Percentiles rank a stretch among this genome's conserved stretches.
These are phyloP conservation scores for Fusarium dimerum DNA, from an alignment of 2,329 filamentous ascomycete genomes.

Conservation along the genomic window DNA sequence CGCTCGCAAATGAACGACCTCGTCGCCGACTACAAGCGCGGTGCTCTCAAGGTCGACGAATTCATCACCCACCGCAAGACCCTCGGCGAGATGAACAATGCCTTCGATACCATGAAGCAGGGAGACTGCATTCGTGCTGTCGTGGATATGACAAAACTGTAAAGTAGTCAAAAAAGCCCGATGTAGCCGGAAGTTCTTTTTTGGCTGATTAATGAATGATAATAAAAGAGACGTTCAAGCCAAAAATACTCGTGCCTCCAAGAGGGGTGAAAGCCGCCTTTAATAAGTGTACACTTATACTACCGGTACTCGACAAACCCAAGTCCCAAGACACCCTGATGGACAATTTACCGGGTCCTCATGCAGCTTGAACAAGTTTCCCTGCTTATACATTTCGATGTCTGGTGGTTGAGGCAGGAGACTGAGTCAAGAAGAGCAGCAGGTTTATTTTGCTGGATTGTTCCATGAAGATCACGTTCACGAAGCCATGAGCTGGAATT, in stretches of 20 bases:
- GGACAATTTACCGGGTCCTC: not conserved
- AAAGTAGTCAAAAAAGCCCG: conserved; percentile 17
- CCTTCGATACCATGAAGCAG: conserved; percentile 91
- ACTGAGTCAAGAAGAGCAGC: not conserved
- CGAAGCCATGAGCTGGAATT: no score
- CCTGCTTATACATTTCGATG: not conserved
- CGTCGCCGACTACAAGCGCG: conserved; percentile 85
- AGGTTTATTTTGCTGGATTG: not conserved
- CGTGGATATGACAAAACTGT: conserved; percentile 60
- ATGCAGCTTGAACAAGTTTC: not conserved
- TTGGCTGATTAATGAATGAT: conserved; percentile 20
- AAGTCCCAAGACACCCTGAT: not conserved
- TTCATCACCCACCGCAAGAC: conserved; percentile 97
- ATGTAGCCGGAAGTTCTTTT: not conserved
- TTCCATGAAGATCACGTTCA: no score
- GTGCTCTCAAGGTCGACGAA: conserved; percentile 95
- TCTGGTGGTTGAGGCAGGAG: not conserved
- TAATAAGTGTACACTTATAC: not conserved
- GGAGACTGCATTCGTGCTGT: conserved; percentile 98
- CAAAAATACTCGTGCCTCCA: conserved; percentile 1
- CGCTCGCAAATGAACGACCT: conserved; percentile 87
- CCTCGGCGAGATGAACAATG: conserved; percentile 80
- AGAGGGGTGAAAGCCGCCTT: not conserved
- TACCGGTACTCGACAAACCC: not conserved
- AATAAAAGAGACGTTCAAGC: conserved; percentile 22